These are phyloP conservation scores for Dryas drummondii DNA, from an alignment of 306 rosid species.

Conservation along the genomic window DNA sequence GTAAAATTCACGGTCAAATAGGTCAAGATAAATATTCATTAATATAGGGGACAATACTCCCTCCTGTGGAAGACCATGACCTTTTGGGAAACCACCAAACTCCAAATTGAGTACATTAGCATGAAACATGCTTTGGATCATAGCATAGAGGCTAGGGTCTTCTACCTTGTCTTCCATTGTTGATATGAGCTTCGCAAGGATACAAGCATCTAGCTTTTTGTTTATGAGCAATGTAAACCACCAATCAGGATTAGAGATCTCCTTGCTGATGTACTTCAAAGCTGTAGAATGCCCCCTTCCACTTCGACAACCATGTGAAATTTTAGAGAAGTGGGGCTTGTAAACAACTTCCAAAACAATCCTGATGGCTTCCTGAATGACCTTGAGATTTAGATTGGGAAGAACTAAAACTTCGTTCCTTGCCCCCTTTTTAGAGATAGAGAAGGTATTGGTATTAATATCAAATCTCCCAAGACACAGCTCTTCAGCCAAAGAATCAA, in stretches of 20 bases:
- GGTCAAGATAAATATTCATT: slow-evolving; percentile 81
- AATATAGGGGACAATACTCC: slow-evolving; percentile 80
- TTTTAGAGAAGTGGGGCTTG: slow-evolving; percentile 72
- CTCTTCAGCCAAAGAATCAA: slow-evolving; percentile 53
- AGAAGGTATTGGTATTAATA: slow-evolving; percentile 51
- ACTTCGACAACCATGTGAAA: slow-evolving; percentile 87
- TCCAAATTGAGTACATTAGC: slow-evolving; percentile 75
- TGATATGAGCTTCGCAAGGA: slow-evolving; percentile 51
- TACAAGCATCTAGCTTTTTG: slow-evolving; percentile 55
- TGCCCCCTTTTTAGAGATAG: slow-evolving; percentile 55
- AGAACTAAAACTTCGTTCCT: slow-evolving; percentile 59
- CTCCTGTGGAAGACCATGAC: slow-evolving; percentile 95
- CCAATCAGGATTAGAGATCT: slow-evolving; percentile 66
- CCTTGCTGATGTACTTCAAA: slow-evolving; percentile 66
- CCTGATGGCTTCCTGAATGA: slow-evolving; percentile 83
- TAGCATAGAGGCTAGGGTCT: slow-evolving; percentile 53
- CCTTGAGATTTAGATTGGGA: slow-evolving; percentile 69
- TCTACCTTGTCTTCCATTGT: slow-evolving; percentile 76
- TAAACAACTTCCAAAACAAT: slow-evolving; percentile 74
- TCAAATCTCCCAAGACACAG: slow-evolving; percentile 51
- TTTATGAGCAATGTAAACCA: slow-evolving; percentile 67
- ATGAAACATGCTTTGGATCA: slow-evolving; percentile 58
- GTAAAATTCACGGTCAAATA: slow-evolving; percentile 75
- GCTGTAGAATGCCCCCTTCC: slow-evolving; percentile 74
- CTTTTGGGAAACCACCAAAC: slow-evolving; percentile 86